Evolutionary conservation across 1,139 yeast genomes (phyloP).

Genomic region (Pichia sp.): DNA sequence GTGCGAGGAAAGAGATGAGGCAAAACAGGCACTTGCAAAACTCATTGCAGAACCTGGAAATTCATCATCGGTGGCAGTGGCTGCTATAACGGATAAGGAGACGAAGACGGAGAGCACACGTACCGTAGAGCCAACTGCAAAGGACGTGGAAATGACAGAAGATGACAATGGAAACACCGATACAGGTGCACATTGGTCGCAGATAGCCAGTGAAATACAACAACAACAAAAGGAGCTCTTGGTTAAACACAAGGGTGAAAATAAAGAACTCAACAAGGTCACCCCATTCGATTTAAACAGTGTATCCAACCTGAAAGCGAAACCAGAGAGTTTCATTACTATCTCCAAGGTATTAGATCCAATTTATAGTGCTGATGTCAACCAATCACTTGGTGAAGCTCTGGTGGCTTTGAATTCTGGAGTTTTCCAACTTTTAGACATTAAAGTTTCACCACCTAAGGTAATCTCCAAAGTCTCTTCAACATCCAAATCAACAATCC

Average conservation of each 20-base stretch:
- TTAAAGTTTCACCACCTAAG: slow-evolving; percentile 1
- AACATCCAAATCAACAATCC: too few relatives aligned
- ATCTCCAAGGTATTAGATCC: too few relatives aligned
- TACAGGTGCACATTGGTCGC: not conserved
- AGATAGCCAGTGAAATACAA: slow-evolving; percentile 1
- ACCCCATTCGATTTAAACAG: not conserved
- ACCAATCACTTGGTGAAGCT: too few relatives aligned
- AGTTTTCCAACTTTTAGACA: slow-evolving; percentile 4
- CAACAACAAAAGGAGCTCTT: slow-evolving; percentile 8
- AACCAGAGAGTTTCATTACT: too few relatives aligned
- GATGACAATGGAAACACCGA: slow-evolving; percentile 2
- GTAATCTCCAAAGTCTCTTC: slow-evolving; percentile 5
- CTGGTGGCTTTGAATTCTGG: slow-evolving; percentile 5
- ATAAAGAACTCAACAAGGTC: slow-evolving; percentile 4
- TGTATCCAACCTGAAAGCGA: not conserved
- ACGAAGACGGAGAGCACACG: too few relatives aligned
- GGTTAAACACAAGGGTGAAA: slow-evolving; percentile 9
- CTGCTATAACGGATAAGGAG: too few relatives aligned
- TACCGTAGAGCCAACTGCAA: not conserved
- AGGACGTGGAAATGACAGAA: slow-evolving; percentile 1
- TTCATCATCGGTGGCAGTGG: slow-evolving; percentile 5
- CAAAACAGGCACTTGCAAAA: slow-evolving; percentile 49
- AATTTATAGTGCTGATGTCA: too few relatives aligned
- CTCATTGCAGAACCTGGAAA: slow-evolving; percentile 20
- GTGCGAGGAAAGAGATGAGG: slow-evolving; percentile 68